Conservation (phyloP, 129 eudicot genomes). For the Centaurea solstitialis region DNA sequence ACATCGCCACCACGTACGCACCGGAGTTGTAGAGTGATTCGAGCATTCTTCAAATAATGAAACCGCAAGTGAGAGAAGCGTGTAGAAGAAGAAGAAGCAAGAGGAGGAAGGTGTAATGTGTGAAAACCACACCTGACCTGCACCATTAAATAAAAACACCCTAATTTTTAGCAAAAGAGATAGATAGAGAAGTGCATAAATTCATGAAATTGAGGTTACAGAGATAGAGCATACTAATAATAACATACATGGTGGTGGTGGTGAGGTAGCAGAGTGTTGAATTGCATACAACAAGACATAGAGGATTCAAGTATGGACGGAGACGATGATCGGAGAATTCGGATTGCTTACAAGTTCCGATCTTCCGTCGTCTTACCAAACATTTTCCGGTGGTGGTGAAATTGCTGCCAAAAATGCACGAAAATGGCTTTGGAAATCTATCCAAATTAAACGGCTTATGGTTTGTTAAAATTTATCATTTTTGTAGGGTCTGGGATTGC, state of each 20-base stretch:
- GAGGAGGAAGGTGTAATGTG: slow-evolving; percentile 11
- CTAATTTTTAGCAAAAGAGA: too few species aligned
- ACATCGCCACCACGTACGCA: slow-evolving; percentile 27
- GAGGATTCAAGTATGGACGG: slow-evolving; percentile 7
- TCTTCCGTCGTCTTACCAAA: neutral
- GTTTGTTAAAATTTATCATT: too few species aligned
- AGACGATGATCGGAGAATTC: neutral
- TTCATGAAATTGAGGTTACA: neutral
- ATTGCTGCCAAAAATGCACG: neutral
- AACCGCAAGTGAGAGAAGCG: slow-evolving; percentile 11
- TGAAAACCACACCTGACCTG: slow-evolving; percentile 17
- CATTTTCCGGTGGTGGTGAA: neutral
- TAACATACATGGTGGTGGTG: slow-evolving; percentile 19
- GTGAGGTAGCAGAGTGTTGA: slow-evolving; percentile 8
- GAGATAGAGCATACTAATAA: neutral
- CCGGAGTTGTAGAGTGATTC: slow-evolving; percentile 12
- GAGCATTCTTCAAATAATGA: slow-evolving; percentile 14
- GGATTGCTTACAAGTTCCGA: neutral
- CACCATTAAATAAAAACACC: too few species aligned
- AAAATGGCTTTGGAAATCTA: too few species aligned
- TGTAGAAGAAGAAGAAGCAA: slow-evolving; percentile 17
- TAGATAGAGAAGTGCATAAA: neutral
- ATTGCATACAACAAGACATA: slow-evolving; percentile 12
- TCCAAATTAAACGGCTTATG: too few species aligned
- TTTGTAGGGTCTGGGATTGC: too few species aligned